Conservation (phyloP, 1,284 basidiomycete genomes). For the Marasmius sp. region DNA sequence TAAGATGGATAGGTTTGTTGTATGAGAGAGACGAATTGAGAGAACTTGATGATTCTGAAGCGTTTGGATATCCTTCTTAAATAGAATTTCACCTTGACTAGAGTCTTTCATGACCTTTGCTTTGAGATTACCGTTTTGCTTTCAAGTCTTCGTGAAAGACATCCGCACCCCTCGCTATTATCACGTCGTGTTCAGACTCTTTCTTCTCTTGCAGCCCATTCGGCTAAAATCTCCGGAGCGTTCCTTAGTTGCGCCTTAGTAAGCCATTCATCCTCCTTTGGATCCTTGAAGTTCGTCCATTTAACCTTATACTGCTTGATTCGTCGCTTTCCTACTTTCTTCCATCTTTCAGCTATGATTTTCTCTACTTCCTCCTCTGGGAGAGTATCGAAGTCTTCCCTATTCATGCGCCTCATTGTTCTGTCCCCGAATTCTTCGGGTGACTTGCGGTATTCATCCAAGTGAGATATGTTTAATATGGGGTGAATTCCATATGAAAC, state of each 20-base stretch:
- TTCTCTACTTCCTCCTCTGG: constrained; percentile 14
- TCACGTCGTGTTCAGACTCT: too few relatives aligned
- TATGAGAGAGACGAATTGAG: too few relatives aligned
- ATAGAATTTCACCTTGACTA: too few relatives aligned
- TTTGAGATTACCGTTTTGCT: too few relatives aligned
- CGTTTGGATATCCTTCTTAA: too few relatives aligned
- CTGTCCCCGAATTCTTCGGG: constrained; percentile 1
- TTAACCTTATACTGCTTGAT: constrained; percentile 14
- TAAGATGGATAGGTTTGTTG: too few relatives aligned
- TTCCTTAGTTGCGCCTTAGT: constrained; percentile 2
- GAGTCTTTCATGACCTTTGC: too few relatives aligned
- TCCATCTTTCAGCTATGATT: constrained; percentile 13
- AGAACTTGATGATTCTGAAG: too few relatives aligned
- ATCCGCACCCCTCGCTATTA: too few relatives aligned
- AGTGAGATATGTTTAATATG: constrained; percentile 6
- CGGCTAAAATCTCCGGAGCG: background rate
- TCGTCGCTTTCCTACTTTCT: constrained; percentile 9
- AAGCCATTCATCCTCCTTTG: constrained; percentile 4
- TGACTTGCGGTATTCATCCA: constrained; percentile 4
- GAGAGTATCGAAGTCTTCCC: constrained; percentile 9
- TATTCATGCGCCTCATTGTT: background rate
- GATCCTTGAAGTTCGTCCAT: constrained; percentile 4
- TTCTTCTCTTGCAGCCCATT: too few relatives aligned
- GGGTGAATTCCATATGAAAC: constrained; percentile 7
- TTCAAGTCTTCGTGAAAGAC: too few relatives aligned